Conservation (phyloP, 1,284 basidiomycete genomes). For the Ustanciosporium gigantosporum region DNA sequence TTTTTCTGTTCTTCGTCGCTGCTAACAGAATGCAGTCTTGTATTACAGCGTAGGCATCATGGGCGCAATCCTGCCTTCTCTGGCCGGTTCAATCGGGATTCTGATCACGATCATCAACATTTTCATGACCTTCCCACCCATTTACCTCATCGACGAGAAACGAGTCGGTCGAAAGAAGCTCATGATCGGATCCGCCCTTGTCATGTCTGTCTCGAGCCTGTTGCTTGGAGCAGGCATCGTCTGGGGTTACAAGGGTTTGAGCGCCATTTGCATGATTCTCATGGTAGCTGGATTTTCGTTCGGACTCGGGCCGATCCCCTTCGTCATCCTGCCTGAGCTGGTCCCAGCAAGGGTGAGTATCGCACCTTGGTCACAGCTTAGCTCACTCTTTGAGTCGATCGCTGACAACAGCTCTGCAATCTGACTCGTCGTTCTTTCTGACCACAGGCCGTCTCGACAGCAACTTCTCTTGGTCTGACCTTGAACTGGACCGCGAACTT, state of each 20-base stretch:
- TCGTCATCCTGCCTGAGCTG: slow-evolving; percentile 88
- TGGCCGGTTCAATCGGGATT: slow-evolving; percentile 45
- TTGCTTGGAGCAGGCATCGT: slow-evolving; percentile 74
- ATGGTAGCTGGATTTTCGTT: slow-evolving; percentile 89
- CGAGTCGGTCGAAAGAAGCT: slow-evolving; percentile 62
- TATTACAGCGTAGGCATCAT: slow-evolving; percentile 57
- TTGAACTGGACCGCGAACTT: slow-evolving; percentile 88
- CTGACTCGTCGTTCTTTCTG: no score
- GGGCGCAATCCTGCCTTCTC: slow-evolving; percentile 34
- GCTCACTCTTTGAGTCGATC: background rate
- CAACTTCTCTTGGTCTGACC: slow-evolving; percentile 80
- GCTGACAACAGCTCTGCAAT: background rate
- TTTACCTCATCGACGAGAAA: slow-evolving; percentile 74
- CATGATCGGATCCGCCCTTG: slow-evolving; percentile 63
- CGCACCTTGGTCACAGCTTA: background rate
- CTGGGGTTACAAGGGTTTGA: slow-evolving; percentile 64
- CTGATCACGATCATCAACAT: slow-evolving; percentile 67
- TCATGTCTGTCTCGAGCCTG: slow-evolving; percentile 71
- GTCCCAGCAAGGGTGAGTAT: slow-evolving; percentile 66
- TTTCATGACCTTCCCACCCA: slow-evolving; percentile 77
- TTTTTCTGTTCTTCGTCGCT: background rate
- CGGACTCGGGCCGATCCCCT: slow-evolving; percentile 88
- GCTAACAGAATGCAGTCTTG: slow-evolving; percentile 45
- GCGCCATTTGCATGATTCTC: slow-evolving; percentile 75
- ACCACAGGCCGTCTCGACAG: slow-evolving; percentile 75